Evolutionary conservation across 1,139 yeast species (phyloP), one percentile per base, ranked within the genome.

Genomic region (Hanseniaspora uvarum): DNA sequence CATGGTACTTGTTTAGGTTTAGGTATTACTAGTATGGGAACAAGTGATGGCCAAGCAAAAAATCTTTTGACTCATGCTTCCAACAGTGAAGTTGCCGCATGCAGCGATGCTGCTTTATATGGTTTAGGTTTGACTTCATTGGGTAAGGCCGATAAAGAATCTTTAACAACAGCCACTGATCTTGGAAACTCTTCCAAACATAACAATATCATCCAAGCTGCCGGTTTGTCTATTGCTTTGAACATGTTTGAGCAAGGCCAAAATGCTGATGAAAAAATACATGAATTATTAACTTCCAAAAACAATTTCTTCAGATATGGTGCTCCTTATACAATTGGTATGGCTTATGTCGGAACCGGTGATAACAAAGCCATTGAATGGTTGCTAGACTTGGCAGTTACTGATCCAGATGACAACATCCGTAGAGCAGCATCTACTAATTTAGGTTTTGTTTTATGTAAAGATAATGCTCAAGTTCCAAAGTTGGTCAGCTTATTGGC

Each of bases 151-250:
- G 75, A 83, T 60, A 79, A 79, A 61, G 37, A 18, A 14, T 7
- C 31, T 37, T 36, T 43, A 24, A 71, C 72, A 48, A 89, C 87
- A 5, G 77, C 83, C 56, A 74, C 75, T 57, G 96, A 89, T 65
- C 86, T 92, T 95, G 96, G 97, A 10, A 85, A 85, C 67, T 97
- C 89, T 66, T 92, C 98, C 33, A 89, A 86, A 68, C 99, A 92
- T 68, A 97, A 89, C 68, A 88, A 87, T 63, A 92, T 92, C 57
- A 84, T 88, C 56, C 84, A 97, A 67, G 94, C 96, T 26, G 74
- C 89, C 62, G 87, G 96, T 1, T 76, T 89, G 60, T 96, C 96
- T 58, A 74, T 92, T 62, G 95, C 98, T 0, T 73, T 92, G 58
- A 75, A 92, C 57, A 84, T 81, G 69, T 92, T 82, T 64, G 96